Conservation (phyloP, 2,329 filamentous ascomycete species). For the Fusarium buxicola region DNA sequence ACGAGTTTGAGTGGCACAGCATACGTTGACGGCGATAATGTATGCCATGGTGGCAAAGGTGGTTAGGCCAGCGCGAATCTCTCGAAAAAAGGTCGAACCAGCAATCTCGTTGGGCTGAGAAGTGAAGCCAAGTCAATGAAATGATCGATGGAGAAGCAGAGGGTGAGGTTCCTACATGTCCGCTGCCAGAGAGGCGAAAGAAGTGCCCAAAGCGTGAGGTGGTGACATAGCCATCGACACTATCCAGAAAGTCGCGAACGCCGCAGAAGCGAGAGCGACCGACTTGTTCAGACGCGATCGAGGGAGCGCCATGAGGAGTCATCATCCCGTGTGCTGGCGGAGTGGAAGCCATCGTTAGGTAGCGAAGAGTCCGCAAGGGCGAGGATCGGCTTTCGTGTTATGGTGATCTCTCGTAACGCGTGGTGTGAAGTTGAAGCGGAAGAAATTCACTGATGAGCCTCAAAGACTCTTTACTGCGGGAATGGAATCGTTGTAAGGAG, state of each 20-base stretch:
- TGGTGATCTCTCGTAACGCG: background rate
- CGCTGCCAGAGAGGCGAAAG: constrained; percentile 75
- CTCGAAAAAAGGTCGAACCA: constrained; percentile 78
- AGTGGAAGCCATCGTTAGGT: constrained; percentile 26
- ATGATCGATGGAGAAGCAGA: constrained; percentile 1
- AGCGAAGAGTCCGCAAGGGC: background rate
- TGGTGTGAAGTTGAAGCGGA: background rate
- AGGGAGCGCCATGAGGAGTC: constrained; percentile 7
- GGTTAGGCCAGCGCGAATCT: constrained; percentile 82
- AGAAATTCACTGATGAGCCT: background rate
- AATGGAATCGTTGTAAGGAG: background rate
- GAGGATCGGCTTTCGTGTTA: background rate
- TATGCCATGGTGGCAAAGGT: constrained; percentile 88
- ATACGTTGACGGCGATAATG: constrained; percentile 79
- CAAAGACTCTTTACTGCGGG: background rate
- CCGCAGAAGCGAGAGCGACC: constrained; percentile 48
- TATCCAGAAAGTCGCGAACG: constrained; percentile 52
- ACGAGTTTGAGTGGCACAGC: constrained; percentile 32
- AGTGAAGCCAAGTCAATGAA: background rate
- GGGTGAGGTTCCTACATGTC: constrained; percentile 66
- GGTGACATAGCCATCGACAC: constrained; percentile 52
- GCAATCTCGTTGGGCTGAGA: constrained; percentile 73
- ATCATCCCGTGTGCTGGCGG: constrained; percentile 25
- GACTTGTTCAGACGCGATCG: background rate
- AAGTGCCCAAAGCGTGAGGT: constrained; percentile 65